Conservation (phyloP, 2,329 filamentous ascomycete species). For the Aspergillus fijiensis region DNA sequence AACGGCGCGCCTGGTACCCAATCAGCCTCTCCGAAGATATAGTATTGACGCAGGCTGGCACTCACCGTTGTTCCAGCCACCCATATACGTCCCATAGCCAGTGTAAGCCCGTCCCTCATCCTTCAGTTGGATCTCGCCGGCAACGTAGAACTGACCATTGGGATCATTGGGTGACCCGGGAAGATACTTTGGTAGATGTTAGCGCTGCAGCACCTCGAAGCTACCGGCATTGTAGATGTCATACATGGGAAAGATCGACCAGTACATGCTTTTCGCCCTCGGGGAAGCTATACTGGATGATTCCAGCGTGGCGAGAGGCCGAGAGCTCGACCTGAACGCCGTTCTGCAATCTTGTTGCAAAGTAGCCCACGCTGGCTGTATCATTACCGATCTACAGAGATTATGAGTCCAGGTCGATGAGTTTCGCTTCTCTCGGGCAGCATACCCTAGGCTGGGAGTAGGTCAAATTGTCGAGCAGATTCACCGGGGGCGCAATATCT, state of each 20-base stretch:
- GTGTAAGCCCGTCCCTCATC: conserved; percentile 43
- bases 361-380: conserved; percentile 62
- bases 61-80: conserved; percentile 46
- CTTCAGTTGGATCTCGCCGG: conserved; percentile 40
- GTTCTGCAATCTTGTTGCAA: conserved; percentile 58
- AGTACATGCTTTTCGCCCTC: conserved; percentile 57
- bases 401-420: neutral
- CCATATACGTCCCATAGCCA: conserved; percentile 50
- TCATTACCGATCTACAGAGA: conserved; percentile 45
- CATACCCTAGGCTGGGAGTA: conserved; percentile 59
- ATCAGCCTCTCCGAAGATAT: neutral
- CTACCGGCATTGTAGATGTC: neutral
- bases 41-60: neutral
- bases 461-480: conserved; percentile 43
- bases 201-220: neutral
- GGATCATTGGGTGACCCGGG: conserved; percentile 42
- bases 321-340: conserved; percentile 65
- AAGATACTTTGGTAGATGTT: conserved; percentile 45
- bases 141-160: conserved; percentile 45
- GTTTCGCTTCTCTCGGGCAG: neutral
- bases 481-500: conserved; percentile 40
- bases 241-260: conserved; percentile 56
- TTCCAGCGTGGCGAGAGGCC: conserved; percentile 59
- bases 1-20: conserved; percentile 35
- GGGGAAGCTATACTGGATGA: conserved; percentile 66